phyloP scores from a whole-genome alignment of 257 asterid genomes.

The Penstemon barbatus region DNA sequence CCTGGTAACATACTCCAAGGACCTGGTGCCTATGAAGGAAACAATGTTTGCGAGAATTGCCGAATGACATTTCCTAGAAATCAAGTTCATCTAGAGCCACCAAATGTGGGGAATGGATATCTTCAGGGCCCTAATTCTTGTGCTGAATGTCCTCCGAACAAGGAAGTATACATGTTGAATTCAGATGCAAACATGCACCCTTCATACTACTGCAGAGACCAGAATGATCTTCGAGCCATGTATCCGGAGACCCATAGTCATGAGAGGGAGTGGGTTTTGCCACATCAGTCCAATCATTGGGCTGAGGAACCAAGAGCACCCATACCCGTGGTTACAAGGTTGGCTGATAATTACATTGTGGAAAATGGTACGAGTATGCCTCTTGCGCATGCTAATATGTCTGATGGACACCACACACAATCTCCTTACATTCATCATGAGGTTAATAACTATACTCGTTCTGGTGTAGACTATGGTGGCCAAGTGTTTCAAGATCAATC shows the following conservation, averaged over 20 bases:
- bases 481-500: slow-evolving; percentile 69
- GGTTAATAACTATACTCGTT: slow-evolving; percentile 54
- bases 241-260: slow-evolving; percentile 54
- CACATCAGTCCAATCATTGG: slow-evolving; percentile 61
- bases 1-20: slow-evolving; percentile 72
- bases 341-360: slow-evolving; percentile 50
- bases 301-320: slow-evolving; percentile 64
- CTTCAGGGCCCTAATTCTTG: slow-evolving; percentile 59
- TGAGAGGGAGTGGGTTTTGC: slow-evolving; percentile 72
- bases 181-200: slow-evolving; percentile 58
- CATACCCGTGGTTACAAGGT: slow-evolving; percentile 55
- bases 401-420: slow-evolving; percentile 57
- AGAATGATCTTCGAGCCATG: slow-evolving; percentile 55
- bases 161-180: slow-evolving; percentile 59
- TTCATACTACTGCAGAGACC: slow-evolving; percentile 62
- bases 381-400: slow-evolving; percentile 49
- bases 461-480: slow-evolving; percentile 57
- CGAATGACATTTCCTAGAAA: slow-evolving; percentile 59
- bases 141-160: slow-evolving; percentile 68
- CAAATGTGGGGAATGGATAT: slow-evolving; percentile 63
- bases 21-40: slow-evolving; percentile 58
- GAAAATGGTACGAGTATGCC: slow-evolving; percentile 58
- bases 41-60: slow-evolving; percentile 65
- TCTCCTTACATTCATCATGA: slow-evolving; percentile 67
- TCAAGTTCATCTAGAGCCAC: slow-evolving; percentile 58